Evolutionary conservation across 495 filamentous ascomycete genomes (phyloP).

Genomic region (Viridothelium virens): DNA sequence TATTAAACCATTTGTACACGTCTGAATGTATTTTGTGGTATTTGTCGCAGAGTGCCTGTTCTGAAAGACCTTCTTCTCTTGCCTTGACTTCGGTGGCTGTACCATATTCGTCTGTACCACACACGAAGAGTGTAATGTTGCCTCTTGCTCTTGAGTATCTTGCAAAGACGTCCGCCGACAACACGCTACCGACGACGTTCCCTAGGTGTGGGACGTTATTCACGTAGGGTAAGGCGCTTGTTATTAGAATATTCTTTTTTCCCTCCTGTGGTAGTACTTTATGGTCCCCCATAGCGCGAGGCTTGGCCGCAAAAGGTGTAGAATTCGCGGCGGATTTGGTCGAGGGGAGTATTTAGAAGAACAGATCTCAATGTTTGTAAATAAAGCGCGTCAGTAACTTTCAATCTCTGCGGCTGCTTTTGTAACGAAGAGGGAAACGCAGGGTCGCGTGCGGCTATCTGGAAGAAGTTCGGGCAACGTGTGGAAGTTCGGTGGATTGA

Average conservation of each 20-base stretch:
- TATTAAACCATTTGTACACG: constrained; percentile 83
- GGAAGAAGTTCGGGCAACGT: too few relatives aligned
- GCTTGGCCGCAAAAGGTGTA: neutral
- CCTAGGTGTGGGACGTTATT: constrained; percentile 96
- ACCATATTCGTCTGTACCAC: constrained; percentile 47
- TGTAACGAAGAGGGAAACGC: too few relatives aligned
- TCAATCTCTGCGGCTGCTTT: too few relatives aligned
- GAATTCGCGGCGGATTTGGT: neutral
- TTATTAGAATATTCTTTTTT: constrained; percentile 47
- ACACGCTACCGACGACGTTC: constrained; percentile 84
- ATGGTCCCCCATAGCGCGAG: constrained; percentile 16
- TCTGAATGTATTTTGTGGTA: constrained; percentile 77
- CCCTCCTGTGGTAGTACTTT: constrained; percentile 42
- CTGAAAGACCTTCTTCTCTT: constrained; percentile 58
- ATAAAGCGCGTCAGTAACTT: too few relatives aligned
- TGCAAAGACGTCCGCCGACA: constrained; percentile 73
- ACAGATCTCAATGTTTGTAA: too few relatives aligned
- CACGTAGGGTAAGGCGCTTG: constrained; percentile 58
- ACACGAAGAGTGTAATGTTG: constrained; percentile 56
- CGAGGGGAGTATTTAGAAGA: too few relatives aligned
- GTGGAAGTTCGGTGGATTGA: too few relatives aligned
- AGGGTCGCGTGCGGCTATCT: too few relatives aligned
- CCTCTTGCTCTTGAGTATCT: constrained; percentile 67
- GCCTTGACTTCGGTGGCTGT: constrained; percentile 84
- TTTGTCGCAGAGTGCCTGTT: constrained; percentile 71